Evolutionary conservation across 352 stramenopile genomes (phyloP), one percentile per base, ranked within the genome.

Genomic region (Thraustotheca clavata): DNA sequence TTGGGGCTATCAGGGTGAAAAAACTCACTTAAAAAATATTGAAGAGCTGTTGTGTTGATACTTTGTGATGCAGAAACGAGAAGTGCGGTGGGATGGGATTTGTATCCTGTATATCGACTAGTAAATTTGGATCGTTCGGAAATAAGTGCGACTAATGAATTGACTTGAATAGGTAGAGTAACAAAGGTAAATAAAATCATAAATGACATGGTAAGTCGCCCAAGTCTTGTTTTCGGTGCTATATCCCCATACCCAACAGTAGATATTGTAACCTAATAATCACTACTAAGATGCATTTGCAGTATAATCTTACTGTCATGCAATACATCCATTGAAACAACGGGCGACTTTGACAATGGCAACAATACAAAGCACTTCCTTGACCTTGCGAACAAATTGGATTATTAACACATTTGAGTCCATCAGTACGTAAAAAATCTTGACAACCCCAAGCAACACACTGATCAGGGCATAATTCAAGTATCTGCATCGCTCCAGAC

Each of bases 171-270:
- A 0, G 84, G 82, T 31, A 91, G 76, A 41, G 89, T 71, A 36
- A 91, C 76, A 49, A 94, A 89, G 35, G 81, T 90, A 38, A 90
- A 79, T 36, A 91, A 63, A 40, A 94, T 91, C 46, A 90, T 83
- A 59, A 83, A 89, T 27, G 82, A 75, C 40, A 89, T 87, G 47
- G 88, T 67, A 20, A 89, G 86, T 46, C 87, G 87, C 18, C 84
- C 84, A 0, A 66, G 73, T 2, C 60, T 75, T 7, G 83, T 89
- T 59, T 80, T 71, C 0, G 80, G 82, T 14, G 71, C 70, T 20
- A 94, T 87, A 49, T 94, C 84, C 4, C 84, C 84, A 54, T 91
- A 94, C 4, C 84, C 84, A 8, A 94, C 74, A 5, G 84, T 91
- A 1, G 84, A 89, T 33, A 91, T 90, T 35, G 80, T 90, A 18